These are phyloP conservation scores for Picochlorum sp. DNA, from an alignment of 139 green algal genomes.

Conservation along the genomic window DNA sequence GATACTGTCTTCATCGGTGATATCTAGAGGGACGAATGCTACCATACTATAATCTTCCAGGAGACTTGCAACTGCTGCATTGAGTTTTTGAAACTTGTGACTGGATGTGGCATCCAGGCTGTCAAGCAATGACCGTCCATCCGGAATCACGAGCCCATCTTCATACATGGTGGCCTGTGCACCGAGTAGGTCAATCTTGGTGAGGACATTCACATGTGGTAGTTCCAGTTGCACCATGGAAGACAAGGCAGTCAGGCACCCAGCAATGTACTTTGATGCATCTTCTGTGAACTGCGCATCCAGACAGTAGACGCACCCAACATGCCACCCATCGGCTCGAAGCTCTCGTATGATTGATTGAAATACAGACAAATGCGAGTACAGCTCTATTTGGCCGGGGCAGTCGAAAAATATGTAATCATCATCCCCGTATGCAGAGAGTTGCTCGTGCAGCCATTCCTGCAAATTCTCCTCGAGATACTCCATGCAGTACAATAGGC, in stretches of 20 bases:
- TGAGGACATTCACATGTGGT: constrained; percentile 95
- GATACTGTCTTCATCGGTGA: constrained; percentile 52
- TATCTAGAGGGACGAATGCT: constrained; percentile 80
- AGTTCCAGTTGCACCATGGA: constrained; percentile 97
- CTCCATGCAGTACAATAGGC: constrained; percentile 98
- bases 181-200: constrained; percentile 88
- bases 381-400: constrained; percentile 97
- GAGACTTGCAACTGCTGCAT: constrained; percentile 53
- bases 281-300: constrained; percentile 86
- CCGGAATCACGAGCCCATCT: constrained; percentile 68
- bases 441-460: constrained; percentile 78
- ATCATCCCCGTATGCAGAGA: constrained; percentile 89
- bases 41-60: constrained; percentile 83
- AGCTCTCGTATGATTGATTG: constrained; percentile 79
- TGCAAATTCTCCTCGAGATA: constrained; percentile 94
- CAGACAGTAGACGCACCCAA: constrained; percentile 77
- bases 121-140: constrained; percentile 45
- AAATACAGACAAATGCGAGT: constrained; percentile 85
- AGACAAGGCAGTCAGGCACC: constrained; percentile 58
- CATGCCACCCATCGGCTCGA: constrained; percentile 50
- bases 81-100: constrained; percentile 57
- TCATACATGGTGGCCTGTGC: constrained; percentile 49
- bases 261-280: constrained; percentile 75
- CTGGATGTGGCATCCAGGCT: constrained; percentile 45
- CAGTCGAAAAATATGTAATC: constrained; percentile 97